Base-by-base conservation (phyloP, 2,329 filamentous ascomycete species). In the Talaromyces sp. region DNA sequence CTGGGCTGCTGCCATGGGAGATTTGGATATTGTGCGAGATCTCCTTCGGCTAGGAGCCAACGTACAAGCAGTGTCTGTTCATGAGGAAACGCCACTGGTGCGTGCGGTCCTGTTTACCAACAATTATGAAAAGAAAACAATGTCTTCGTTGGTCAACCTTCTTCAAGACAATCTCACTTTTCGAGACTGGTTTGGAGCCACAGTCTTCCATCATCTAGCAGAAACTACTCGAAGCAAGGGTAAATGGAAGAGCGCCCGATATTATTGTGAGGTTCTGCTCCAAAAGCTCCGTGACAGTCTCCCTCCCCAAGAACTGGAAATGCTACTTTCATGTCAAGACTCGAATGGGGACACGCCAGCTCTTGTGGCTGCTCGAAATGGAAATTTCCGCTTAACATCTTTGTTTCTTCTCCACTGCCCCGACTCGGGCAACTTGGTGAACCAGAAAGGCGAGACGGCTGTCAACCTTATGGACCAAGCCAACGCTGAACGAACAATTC, bases 1-100 rank as follows among this genome's bases (percentile, higher is more conserved):
- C 73, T 99, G 95, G 95, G 95, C 93, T 19, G 92, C 92, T 58
- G 92, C 95, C 27, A 99, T 99, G 93, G 95, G 95, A 62, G 95
- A 98, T 67, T 82, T 97, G 32, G 90, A 93, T 55, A 91, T 98
- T 17, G 91, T 97, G 64, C 92, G 89, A 73, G 90, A 96, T 73
- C 81, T 99, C 19, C 89, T 95, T 68, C 84, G 87, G 47, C 92
- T 93, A 63, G 88, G 90, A 49, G 92, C 93, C 11, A 86, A 86
- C 63, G 81, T 92, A 17, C 85, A 86, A 32, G 86, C 88, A 2
- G 83, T 88, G 59, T 93, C 92, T 61, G 78, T 85, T 7, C 74
- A 78, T 57, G 89, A 89, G 61, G 93, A 98, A 76, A 98, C 95
- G 0, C 93, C 95, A 0, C 85, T 99, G 39, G 97, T 99, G 86